Conservation (phyloP, 495 filamentous ascomycete species). For the Hypoxylon trugodes region DNA sequence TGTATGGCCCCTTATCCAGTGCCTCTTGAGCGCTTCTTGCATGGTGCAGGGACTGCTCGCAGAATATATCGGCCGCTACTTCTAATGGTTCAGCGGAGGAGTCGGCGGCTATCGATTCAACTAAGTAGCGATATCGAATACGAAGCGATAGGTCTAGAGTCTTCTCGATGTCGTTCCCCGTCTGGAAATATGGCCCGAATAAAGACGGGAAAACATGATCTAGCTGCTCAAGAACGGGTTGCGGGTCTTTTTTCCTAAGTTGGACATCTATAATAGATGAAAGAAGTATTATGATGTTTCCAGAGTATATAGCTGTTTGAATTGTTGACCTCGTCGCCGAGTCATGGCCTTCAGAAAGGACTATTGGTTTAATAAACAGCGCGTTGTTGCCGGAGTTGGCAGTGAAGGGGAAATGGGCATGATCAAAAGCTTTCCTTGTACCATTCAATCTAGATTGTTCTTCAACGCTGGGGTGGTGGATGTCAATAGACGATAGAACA, state of each 20-base stretch:
- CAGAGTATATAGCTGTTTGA: conserved; percentile 23
- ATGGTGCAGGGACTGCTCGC: neutral
- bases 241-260: neutral
- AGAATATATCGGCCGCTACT: conserved; percentile 35
- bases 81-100: conserved; percentile 11
- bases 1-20: conserved; percentile 31
- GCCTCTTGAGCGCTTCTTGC: conserved; percentile 3
- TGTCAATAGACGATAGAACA: conserved; percentile 17
- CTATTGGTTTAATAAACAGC: conserved; percentile 30
- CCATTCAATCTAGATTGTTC: conserved; percentile 15
- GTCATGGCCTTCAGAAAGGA: conserved; percentile 20
- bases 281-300: conserved; percentile 40
- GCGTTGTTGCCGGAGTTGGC: conserved; percentile 2
- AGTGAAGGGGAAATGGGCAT: conserved; percentile 29
- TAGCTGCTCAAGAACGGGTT: conserved; percentile 30
- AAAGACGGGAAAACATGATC: conserved; percentile 27
- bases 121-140: conserved; percentile 29
- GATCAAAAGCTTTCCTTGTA: conserved; percentile 18
- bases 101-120: conserved; percentile 13
- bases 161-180: neutral
- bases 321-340: conserved; percentile 11
- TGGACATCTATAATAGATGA: conserved; percentile 23
- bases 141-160: conserved; percentile 26
- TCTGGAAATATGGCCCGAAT: neutral
- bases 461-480: conserved; percentile 10